phyloP scores from a whole-genome alignment of 2,329 filamentous ascomycete species.

The Conoideocrella luteorostrata region DNA sequence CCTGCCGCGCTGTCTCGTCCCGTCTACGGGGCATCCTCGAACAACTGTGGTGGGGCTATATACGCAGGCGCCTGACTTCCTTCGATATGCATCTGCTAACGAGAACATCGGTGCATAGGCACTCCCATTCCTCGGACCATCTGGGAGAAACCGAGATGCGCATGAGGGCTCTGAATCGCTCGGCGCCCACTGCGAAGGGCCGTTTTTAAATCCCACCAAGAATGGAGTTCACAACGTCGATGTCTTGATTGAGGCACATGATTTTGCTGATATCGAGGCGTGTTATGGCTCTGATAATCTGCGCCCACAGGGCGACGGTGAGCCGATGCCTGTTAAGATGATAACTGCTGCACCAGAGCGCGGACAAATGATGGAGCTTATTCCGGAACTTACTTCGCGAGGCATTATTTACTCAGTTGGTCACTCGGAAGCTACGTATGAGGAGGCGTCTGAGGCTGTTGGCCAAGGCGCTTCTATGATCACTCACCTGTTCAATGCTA shows the following conservation, averaged over 20 bases:
- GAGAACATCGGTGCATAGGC: slow-evolving; percentile 32
- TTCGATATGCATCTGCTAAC: slow-evolving; percentile 3
- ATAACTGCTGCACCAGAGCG: slow-evolving; percentile 82
- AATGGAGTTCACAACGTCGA: slow-evolving; percentile 79
- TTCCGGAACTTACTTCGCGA: slow-evolving; percentile 56
- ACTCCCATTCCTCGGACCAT: slow-evolving; percentile 71
- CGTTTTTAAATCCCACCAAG: slow-evolving; percentile 75
- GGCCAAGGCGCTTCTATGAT: slow-evolving; percentile 79
- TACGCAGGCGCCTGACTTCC: too few relatives aligned
- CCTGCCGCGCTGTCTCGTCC: too few relatives aligned
- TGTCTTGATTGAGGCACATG: slow-evolving; percentile 60
- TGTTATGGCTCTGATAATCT: slow-evolving; percentile 73
- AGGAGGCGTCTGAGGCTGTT: slow-evolving; percentile 67
- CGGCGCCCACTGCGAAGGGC: slow-evolving; percentile 85
- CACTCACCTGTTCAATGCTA: slow-evolving; percentile 90
- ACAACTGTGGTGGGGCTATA: too few relatives aligned
- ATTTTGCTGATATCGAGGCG: slow-evolving; percentile 57
- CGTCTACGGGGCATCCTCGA: too few relatives aligned
- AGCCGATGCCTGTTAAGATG: slow-evolving; percentile 57
- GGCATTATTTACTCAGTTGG: slow-evolving; percentile 76
- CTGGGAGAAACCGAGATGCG: slow-evolving; percentile 51
- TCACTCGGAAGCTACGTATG: slow-evolving; percentile 82
- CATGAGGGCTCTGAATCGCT: slow-evolving; percentile 76
- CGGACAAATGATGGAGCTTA: slow-evolving; percentile 61
- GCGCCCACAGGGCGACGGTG: slow-evolving; percentile 25